A percentile compares a stretch with the other conserved stretches of the same genome.
Evolutionary conservation across 108 stramenopile genomes (phyloP).

Genomic region (Nitzschia sp.): DNA sequence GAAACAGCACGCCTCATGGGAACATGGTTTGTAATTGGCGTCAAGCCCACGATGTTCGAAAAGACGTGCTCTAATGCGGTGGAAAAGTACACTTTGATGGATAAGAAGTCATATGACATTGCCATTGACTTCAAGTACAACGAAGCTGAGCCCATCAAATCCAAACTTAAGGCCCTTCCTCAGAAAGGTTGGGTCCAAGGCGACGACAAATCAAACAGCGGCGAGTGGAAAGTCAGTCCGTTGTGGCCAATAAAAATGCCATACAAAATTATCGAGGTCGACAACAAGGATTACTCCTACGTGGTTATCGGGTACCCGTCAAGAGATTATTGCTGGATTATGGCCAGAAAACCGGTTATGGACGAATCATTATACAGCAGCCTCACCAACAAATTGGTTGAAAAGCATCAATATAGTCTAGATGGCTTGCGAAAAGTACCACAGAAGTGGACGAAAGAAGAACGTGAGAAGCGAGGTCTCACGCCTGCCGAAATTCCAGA

Average conservation of each 20-base stretch:
- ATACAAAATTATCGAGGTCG: slow-evolving; percentile 58
- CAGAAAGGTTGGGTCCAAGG: slow-evolving; percentile 64
- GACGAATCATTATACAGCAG: slow-evolving; percentile 33
- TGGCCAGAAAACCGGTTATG: slow-evolving; percentile 57
- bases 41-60: slow-evolving; percentile 64
- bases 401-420: slow-evolving; percentile 56
- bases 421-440: slow-evolving; percentile 61
- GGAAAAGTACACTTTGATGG: slow-evolving; percentile 50
- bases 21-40: slow-evolving; percentile 69
- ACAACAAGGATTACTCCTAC: slow-evolving; percentile 48
- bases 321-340: slow-evolving; percentile 64
- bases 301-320: slow-evolving; percentile 55
- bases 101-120: slow-evolving; percentile 42
- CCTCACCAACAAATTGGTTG: slow-evolving; percentile 34
- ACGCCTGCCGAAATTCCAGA: slow-evolving; percentile 48
- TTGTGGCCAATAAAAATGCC: slow-evolving; percentile 66
- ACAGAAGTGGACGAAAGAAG: slow-evolving; percentile 56
- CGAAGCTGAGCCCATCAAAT: slow-evolving; percentile 47
- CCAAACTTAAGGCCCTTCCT: slow-evolving; percentile 41
- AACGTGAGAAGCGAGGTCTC: slow-evolving; percentile 47
- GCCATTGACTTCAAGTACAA: slow-evolving; percentile 66
- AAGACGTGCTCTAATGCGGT: slow-evolving; percentile 61
- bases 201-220: slow-evolving; percentile 32
- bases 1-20: slow-evolving; percentile 58
- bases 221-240: slow-evolving; percentile 56